A percentile compares a stretch with the other conserved stretches of the same genome.
Conservation (phyloP, 1,139 yeast species). For the Groenewaldozyma auringiensis region DNA sequence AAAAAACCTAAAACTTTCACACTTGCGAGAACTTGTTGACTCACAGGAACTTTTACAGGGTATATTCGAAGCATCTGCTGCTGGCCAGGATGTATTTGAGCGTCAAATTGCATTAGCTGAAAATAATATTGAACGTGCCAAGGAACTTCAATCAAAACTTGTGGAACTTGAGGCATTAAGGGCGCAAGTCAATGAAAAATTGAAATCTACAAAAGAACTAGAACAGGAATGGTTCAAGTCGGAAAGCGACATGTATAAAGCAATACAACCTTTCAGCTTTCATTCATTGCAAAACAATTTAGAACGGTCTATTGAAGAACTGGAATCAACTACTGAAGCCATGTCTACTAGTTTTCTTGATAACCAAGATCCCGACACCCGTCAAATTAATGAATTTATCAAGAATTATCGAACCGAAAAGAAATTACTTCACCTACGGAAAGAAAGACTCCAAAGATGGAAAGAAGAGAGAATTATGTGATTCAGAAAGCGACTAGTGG, state of each 20-base stretch:
- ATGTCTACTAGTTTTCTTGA: conserved; percentile 31
- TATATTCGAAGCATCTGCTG: conserved; percentile 13
- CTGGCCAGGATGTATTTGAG: conserved; percentile 12
- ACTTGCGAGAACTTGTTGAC: conserved; percentile 13
- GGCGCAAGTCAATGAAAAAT: conserved; percentile 8
- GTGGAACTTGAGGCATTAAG: conserved; percentile 22
- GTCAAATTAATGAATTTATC: conserved; percentile 34
- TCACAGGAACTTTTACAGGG: conserved; percentile 15
- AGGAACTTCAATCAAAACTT: conserved; percentile 13
- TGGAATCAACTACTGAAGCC: conserved; percentile 31
- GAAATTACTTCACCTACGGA: conserved; percentile 45
- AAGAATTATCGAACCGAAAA: conserved; percentile 41
- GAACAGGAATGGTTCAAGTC: conserved; percentile 27
- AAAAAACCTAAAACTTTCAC: conserved; percentile 12
- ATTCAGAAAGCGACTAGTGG: conserved; percentile 2
- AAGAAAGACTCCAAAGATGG: conserved; percentile 55
- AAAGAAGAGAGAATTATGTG: conserved; percentile 56
- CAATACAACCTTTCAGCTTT: conserved; percentile 32
- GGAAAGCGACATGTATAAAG: conserved; percentile 37
- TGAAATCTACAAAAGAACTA: conserved; percentile 13
- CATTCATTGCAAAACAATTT: conserved; percentile 28
- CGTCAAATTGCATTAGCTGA: conserved; percentile 16
- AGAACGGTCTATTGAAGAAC: conserved; percentile 26
- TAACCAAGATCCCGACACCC: conserved; percentile 16
- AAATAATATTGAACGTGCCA: conserved; percentile 17